Evolutionary conservation across 768 basidiomycete species (phyloP).

Genomic region (Panus rudis): DNA sequence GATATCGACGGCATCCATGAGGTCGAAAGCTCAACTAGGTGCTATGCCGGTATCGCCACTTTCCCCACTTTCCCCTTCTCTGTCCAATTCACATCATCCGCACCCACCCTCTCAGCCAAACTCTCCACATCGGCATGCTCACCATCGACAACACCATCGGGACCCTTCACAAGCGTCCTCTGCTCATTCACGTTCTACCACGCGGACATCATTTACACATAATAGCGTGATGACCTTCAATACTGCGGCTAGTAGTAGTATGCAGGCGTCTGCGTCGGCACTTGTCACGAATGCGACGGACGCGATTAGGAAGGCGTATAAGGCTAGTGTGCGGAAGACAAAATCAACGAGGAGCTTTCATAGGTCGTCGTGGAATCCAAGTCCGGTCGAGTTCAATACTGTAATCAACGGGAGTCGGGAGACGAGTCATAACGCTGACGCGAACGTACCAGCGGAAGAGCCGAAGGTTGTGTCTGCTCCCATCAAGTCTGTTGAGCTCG

Average conservation of each 20-base stretch:
- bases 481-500: too few relatives aligned
- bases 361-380: constrained; percentile 43
- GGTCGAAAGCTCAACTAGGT: too few relatives aligned
- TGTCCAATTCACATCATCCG: not conserved
- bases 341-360: constrained; percentile 30
- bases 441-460: too few relatives aligned
- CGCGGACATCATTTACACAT: too few relatives aligned
- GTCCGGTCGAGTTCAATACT: constrained; percentile 8
- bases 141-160: not conserved
- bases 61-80: constrained; percentile 9
- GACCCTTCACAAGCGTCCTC: constrained; percentile 16
- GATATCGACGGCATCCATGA: too few relatives aligned
- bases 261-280: too few relatives aligned
- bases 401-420: too few relatives aligned
- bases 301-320: constrained; percentile 48
- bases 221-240: constrained; percentile 10
- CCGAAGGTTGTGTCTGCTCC: too few relatives aligned
- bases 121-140: too few relatives aligned
- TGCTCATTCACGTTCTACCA: too few relatives aligned
- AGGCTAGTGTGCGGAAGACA: constrained; percentile 39
- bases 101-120: constrained; percentile 7
- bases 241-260: constrained; percentile 5
- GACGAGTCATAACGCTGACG: too few relatives aligned
- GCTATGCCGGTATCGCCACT: too few relatives aligned
- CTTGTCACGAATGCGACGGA: constrained; percentile 23